Evolutionary conservation across 768 basidiomycete genomes (phyloP), one percentile per base, ranked within the genome.

Genomic region (Exidia glandulosa): DNA sequence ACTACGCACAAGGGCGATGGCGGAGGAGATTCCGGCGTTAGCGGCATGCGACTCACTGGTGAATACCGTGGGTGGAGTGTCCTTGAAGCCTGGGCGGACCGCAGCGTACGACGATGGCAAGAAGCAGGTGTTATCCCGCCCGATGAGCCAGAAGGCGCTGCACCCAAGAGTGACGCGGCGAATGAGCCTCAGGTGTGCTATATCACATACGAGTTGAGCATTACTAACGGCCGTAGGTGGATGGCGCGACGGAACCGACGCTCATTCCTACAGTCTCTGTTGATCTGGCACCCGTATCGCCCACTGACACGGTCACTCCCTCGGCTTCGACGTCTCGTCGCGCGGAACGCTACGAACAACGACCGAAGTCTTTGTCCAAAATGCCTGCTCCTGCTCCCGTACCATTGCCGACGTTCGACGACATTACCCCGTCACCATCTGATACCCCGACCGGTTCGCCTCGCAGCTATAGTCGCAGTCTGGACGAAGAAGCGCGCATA

Each of bases 41-140:
- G 83, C 29, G 88, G 87, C 3, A 69, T 96, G 66, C 81, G 87
- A 47, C 73, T 94, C 65, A 80, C 81, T 3, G 94, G 92, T 32
- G 86, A 92, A 67, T 96, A 96, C 68, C 81, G 82, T 70, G 93
- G 94, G 5, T 96, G 93, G 94, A 89, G 79, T 69, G 88, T 93
- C 5, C 72, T 96, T 61, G 94, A 97, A 70, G 94, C 93, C 14
- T 90, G 88, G 87, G 94, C 91, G 55, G 94, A 96, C 73, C 79
- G 80, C 64, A 93, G 92, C 72, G 77, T 93, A 55, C 81, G 86
- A 69, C 83, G 84, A 69, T 97, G 94, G 94, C 83, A 86, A 59
- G 84, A 88, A 65, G 78, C 83, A 29, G 93, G 93, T 2, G 70
- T 92, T 33, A 77, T 90, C 33, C 71, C 82, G 31, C 82, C 83